Conservation (phyloP, 2,329 filamentous ascomycete species). For the Colletotrichum caudatum region DNA sequence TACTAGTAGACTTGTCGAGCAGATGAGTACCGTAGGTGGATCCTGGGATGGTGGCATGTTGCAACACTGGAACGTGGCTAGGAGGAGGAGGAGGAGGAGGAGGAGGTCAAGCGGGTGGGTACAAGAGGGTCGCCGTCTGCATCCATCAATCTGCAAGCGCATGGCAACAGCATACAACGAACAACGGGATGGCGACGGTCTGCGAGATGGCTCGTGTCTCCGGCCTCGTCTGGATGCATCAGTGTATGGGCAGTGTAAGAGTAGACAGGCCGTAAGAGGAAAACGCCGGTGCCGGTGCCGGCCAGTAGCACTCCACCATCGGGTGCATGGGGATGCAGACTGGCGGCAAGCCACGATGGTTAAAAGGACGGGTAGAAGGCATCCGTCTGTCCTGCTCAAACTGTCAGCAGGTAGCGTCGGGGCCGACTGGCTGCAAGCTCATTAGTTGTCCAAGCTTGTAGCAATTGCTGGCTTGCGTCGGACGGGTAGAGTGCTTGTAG, state of each 20-base stretch:
- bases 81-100: background rate
- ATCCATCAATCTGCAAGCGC: slow-evolving; percentile 11
- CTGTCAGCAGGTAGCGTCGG: slow-evolving; percentile 13
- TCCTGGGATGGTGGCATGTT: background rate
- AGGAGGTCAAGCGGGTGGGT: background rate
- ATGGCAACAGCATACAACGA: slow-evolving; percentile 15
- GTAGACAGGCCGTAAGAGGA: slow-evolving; percentile 21
- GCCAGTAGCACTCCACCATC: slow-evolving; percentile 21
- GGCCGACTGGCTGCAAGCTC: slow-evolving; percentile 6
- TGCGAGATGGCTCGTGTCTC: slow-evolving; percentile 11
- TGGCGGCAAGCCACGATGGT: slow-evolving; percentile 30
- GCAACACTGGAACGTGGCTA: slow-evolving; percentile 19
- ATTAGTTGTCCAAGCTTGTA: slow-evolving; percentile 10
- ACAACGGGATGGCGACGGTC: background rate
- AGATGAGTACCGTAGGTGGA: background rate
- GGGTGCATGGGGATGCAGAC: slow-evolving; percentile 9
- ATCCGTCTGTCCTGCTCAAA: slow-evolving; percentile 30
- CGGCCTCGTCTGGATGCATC: slow-evolving; percentile 21
- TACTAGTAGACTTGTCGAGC: background rate
- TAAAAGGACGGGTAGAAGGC: slow-evolving; percentile 31
- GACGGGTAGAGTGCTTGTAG: background rate
- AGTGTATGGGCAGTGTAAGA: slow-evolving; percentile 8
- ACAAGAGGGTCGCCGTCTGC: slow-evolving; percentile 13
- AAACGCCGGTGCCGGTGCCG: slow-evolving; percentile 15
- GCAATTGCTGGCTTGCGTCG: background rate